Evolutionary conservation across 2,329 filamentous ascomycete species (phyloP), one percentile per base, ranked within the genome.

Genomic region (Aurifilum marmelostoma): DNA sequence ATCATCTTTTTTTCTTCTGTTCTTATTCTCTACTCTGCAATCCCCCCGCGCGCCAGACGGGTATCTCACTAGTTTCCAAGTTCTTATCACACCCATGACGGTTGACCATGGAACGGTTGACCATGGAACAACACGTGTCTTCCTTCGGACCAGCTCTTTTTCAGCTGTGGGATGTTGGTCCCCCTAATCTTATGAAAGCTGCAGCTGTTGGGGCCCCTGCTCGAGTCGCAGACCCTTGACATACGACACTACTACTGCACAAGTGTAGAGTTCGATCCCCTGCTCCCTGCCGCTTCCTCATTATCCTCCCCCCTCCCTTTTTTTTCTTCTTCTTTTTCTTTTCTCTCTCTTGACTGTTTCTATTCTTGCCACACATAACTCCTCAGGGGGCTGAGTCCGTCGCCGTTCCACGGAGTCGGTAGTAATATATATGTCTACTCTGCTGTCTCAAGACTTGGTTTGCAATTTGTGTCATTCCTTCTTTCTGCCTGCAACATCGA

Each of bases 211-310:
- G 56, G 56, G 21, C 56, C 56, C 56, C 32, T 59, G 56, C 32
- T 59, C 24, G 29, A 34, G 56, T 59, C 32, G 56, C 32, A 32
- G 16, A 59, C 56, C 56, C 56, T 59, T 37, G 56, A 59, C n/a
- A n/a, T n/a, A n/a, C n/a, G n/a, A n/a, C n/a, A 37, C 56, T n/a
- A 59, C 56, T 4, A n/a, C 56, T 11, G 24, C 8, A 52, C n/a
- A 56, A 32, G 52, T n/a, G n/a, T 8, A 59, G 32, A 59, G 16
- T 37, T 37, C 56, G 56, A 59, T 16, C 32, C 18, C 29, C 56
- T 59, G 34, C 29, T 5, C 29, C 29, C 56, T 32, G 56, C 18
- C 9, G 1, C 56, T 16, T 3, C 43, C 21, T 47, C 43, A 18
- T 47, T 21, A 18, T 47, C 8, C 43, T 47, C 43, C 43, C 21